A percentile compares a stretch with the other conserved stretches of the same genome.
Conservation (phyloP, 169 alveolate species). For the Plasmodium billcollinsi region DNA sequence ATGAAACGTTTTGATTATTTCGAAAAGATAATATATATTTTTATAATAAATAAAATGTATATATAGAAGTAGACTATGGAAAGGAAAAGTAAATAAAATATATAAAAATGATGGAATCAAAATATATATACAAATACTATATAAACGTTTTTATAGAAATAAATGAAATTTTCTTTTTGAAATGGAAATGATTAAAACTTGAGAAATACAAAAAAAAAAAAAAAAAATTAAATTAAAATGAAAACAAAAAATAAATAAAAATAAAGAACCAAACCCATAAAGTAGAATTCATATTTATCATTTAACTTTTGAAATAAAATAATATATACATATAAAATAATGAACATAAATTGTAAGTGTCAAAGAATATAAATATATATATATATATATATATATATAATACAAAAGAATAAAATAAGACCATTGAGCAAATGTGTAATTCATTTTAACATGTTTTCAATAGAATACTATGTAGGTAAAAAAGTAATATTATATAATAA, state of each 20-base stretch:
- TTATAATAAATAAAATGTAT: too few species aligned
- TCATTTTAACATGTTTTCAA: slow-evolving; percentile 72
- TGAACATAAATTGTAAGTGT: slow-evolving; percentile 42
- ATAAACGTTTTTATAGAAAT: too few species aligned
- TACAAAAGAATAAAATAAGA: slow-evolving; percentile 20
- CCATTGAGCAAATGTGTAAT: slow-evolving; percentile 76
- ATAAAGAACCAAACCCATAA: slow-evolving; percentile 31
- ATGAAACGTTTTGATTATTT: too few species aligned
- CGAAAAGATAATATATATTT: too few species aligned
- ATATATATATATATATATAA: too few species aligned
- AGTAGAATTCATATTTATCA: slow-evolving; percentile 5
- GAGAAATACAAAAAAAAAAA: too few species aligned
- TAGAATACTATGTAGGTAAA: slow-evolving; percentile 41
- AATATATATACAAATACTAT: too few species aligned
- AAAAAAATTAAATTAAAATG: background rate
- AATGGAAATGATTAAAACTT: too few species aligned
- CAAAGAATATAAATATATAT: slow-evolving; percentile 16
- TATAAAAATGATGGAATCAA: too few species aligned
- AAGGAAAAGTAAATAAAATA: too few species aligned
- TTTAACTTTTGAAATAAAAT: slow-evolving; percentile 40
- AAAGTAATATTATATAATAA: slow-evolving; percentile 22
- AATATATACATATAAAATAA: slow-evolving; percentile 21
- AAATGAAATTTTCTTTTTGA: too few species aligned
- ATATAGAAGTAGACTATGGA: too few species aligned
- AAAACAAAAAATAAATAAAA: slow-evolving; percentile 11